Conservation (phyloP, 2,329 filamentous ascomycete genomes). For the Elsinoe batatas region DNA sequence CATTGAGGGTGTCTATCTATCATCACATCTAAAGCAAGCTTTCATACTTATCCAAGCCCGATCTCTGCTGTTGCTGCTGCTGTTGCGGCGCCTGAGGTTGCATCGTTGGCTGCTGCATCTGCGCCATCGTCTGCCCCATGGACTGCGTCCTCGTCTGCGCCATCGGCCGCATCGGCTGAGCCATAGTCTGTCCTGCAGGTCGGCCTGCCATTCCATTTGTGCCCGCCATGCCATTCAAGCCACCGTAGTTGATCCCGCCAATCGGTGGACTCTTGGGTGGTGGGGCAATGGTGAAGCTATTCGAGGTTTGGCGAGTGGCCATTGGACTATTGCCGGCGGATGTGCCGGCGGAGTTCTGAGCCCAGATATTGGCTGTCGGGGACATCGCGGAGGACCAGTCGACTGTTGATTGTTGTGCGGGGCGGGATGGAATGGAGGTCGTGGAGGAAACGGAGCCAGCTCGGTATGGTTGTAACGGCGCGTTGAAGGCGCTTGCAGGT, state of each 20-base stretch:
- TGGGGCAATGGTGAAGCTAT: slow-evolving; percentile 20
- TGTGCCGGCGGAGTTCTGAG: slow-evolving; percentile 9
- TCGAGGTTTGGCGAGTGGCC: not conserved
- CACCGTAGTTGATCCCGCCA: slow-evolving; percentile 21
- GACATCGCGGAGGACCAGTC: slow-evolving; percentile 41
- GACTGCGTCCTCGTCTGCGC: slow-evolving; percentile 20
- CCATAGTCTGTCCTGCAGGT: slow-evolving; percentile 26
- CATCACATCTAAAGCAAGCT: slow-evolving; percentile 45
- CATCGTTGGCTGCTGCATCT: slow-evolving; percentile 12
- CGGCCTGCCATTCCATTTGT: slow-evolving; percentile 17
- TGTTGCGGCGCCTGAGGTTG: slow-evolving; percentile 15
- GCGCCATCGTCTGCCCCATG: slow-evolving; percentile 20
- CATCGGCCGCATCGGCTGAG: slow-evolving; percentile 26
- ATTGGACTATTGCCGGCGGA: not conserved
- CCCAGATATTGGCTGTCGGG: slow-evolving; percentile 15
- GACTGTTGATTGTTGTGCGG: slow-evolving; percentile 28
- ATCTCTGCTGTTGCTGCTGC: slow-evolving; percentile 24
- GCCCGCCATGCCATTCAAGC: slow-evolving; percentile 31
- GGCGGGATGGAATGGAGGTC: not conserved
- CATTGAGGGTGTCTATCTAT: slow-evolving; percentile 5
- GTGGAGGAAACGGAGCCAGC: slow-evolving; percentile 12
- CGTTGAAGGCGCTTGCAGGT: slow-evolving; percentile 25
- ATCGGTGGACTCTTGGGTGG: slow-evolving; percentile 27
- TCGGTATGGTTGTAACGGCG: slow-evolving; percentile 23
- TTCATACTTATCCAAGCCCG: slow-evolving; percentile 57